These are phyloP conservation scores for Cylindrotheca closterium DNA, from an alignment of 108 stramenopile genomes.

Conservation along the genomic window DNA sequence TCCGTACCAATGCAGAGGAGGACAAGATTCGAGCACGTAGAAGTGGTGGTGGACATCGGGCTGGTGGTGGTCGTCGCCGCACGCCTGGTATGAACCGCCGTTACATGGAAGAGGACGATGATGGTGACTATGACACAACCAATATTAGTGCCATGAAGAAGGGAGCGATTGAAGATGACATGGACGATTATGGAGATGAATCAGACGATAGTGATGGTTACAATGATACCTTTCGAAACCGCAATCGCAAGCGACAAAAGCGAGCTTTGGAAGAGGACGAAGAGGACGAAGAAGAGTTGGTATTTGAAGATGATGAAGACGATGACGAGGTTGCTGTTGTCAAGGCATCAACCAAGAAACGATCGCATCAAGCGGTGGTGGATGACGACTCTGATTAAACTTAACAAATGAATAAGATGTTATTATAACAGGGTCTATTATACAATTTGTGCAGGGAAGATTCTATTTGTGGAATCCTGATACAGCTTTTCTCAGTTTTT, in stretches of 20 bases:
- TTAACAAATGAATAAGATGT: not conserved
- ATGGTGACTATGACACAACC: constrained; percentile 68
- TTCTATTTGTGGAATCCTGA: too few species aligned
- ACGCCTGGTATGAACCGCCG: constrained; percentile 65
- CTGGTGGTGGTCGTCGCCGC: constrained; percentile 16
- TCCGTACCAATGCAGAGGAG: constrained; percentile 68
- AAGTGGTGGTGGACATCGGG: constrained; percentile 13
- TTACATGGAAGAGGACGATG: constrained; percentile 78
- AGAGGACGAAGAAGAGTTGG: constrained; percentile 46
- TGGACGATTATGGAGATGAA: constrained; percentile 68
- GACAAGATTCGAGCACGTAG: constrained; percentile 54
- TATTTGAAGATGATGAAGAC: constrained; percentile 47
- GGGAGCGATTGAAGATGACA: constrained; percentile 57
- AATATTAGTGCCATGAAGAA: constrained; percentile 63
- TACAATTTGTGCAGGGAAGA: not conserved
- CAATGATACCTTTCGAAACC: constrained; percentile 53
- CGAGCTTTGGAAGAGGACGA: constrained; percentile 26
- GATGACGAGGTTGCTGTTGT: constrained; percentile 35
- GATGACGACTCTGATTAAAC: constrained; percentile 46
- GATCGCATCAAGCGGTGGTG: constrained; percentile 15
- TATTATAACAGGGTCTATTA: not conserved
- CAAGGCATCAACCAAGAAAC: constrained; percentile 40
- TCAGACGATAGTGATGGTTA: constrained; percentile 66
- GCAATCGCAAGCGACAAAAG: constrained; percentile 28
- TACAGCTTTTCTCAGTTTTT: not conserved